Conservation (phyloP, 805 yeast species). For the Metschnikowia continentalis region DNA sequence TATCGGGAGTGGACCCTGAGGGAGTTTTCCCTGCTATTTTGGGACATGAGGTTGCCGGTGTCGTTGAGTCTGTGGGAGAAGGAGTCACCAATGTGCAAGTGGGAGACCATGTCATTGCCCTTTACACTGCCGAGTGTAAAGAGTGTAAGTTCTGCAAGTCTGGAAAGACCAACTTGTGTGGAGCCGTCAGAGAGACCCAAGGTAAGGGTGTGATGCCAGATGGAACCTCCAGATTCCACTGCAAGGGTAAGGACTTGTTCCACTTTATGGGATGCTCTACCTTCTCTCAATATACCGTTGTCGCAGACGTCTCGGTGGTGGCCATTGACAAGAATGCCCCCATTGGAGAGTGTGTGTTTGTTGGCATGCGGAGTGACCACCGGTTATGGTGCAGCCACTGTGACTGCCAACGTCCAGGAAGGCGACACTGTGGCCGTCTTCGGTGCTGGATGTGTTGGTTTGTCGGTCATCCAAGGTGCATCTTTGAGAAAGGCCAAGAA, state of each 20-base stretch:
- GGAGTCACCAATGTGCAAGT: slow-evolving; percentile 85
- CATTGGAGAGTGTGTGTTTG: slow-evolving; percentile 81
- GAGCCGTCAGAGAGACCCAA: slow-evolving; percentile 93
- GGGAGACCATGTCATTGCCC: slow-evolving; percentile 91
- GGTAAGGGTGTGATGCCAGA: slow-evolving; percentile 99
- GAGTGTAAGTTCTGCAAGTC: slow-evolving; percentile 93
- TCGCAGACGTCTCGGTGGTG: slow-evolving; percentile 94
- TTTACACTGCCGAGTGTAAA: slow-evolving; percentile 95
- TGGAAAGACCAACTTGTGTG: slow-evolving; percentile 96
- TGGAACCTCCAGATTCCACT: slow-evolving; percentile 87
- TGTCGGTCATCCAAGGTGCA: slow-evolving; percentile 96
- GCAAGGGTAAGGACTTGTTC: slow-evolving; percentile 76
- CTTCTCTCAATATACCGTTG: slow-evolving; percentile 95
- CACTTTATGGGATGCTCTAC: slow-evolving; percentile 99
- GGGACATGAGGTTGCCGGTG: slow-evolving; percentile 99
- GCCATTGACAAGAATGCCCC: slow-evolving; percentile 80
- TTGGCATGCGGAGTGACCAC: slow-evolving; percentile 99
- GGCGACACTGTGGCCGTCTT: slow-evolving; percentile 95
- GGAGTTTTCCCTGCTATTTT: slow-evolving; percentile 90
- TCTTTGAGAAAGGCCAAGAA: slow-evolving; percentile 72
- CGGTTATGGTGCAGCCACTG: slow-evolving; percentile 95
- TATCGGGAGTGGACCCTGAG: slow-evolving; percentile 93
- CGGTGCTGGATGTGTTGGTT: slow-evolving; percentile 97
- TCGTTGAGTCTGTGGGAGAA: slow-evolving; percentile 92
- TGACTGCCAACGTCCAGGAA: slow-evolving; percentile 83